Conservation (phyloP, 495 filamentous ascomycete species). For the Aspergillus heteromorphus region DNA sequence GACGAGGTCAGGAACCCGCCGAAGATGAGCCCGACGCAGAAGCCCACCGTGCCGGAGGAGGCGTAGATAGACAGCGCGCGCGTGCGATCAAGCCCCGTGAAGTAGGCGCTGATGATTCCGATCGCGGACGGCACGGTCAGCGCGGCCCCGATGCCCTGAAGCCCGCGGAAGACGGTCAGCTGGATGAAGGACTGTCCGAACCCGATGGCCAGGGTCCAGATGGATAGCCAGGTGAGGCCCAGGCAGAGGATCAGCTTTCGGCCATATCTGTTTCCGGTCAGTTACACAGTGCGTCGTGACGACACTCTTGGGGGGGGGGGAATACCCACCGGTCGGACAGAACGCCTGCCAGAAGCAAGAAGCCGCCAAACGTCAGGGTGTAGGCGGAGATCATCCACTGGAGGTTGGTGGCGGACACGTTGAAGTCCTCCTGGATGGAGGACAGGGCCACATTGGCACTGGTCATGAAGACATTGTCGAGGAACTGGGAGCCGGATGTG, state of each 20-base stretch:
- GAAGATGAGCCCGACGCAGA: slow-evolving; percentile 33
- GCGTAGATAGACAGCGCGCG: slow-evolving; percentile 32
- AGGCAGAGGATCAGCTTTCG: slow-evolving; percentile 30
- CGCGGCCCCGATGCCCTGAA: slow-evolving; percentile 34
- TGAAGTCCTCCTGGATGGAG: slow-evolving; percentile 33
- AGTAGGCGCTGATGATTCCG: slow-evolving; percentile 37
- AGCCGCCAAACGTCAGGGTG: slow-evolving; percentile 33
- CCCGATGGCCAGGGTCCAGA: slow-evolving; percentile 34
- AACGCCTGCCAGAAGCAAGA: slow-evolving; percentile 29
- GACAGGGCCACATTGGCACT: slow-evolving; percentile 34
- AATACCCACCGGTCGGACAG: slow-evolving; percentile 31
- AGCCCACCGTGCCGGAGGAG: slow-evolving; percentile 31
- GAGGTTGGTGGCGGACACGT: slow-evolving; percentile 26
- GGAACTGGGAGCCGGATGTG: slow-evolving; percentile 34
- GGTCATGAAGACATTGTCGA: slow-evolving; percentile 38
- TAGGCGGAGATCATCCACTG: slow-evolving; percentile 40
- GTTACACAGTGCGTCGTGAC: too few relatives aligned
- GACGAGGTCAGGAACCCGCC: slow-evolving; percentile 35
- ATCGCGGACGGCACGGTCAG: slow-evolving; percentile 35
- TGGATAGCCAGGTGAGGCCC: slow-evolving; percentile 28
- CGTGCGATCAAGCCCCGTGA: slow-evolving; percentile 30
- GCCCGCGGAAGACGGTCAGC: slow-evolving; percentile 30
- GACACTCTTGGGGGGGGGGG: too few relatives aligned
- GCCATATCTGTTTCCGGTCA: slow-evolving; percentile 24
- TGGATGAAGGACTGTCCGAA: slow-evolving; percentile 33